Evolutionary conservation across 2,329 filamentous ascomycete genomes (phyloP).

Genomic region (Domatiomyces catenatus): DNA sequence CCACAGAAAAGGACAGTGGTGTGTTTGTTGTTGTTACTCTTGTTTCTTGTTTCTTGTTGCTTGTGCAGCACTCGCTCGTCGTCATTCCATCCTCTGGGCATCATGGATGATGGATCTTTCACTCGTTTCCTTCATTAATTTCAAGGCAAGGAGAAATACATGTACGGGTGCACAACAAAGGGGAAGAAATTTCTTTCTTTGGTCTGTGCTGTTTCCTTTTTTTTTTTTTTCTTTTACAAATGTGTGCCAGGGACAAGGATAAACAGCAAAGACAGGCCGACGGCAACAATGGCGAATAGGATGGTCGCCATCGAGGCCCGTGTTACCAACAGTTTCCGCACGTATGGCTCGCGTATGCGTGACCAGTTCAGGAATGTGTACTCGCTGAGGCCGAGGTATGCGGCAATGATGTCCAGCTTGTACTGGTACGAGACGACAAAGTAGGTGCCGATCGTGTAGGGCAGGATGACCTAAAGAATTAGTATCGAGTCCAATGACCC

Average conservation of each 20-base stretch:
- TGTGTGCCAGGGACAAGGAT: slow-evolving; percentile 76
- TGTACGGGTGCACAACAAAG: not conserved
- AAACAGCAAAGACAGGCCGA: slow-evolving; percentile 75
- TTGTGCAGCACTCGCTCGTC: not conserved
- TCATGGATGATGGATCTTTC: not conserved
- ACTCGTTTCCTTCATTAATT: not conserved
- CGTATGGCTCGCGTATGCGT: slow-evolving; percentile 75
- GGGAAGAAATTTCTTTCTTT: too few relatives aligned
- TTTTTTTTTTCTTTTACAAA: slow-evolving; percentile 18
- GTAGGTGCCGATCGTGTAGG: slow-evolving; percentile 84
- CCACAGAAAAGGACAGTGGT: not conserved
- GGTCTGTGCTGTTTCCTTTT: not conserved
- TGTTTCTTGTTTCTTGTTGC: too few relatives aligned
- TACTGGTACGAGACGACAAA: slow-evolving; percentile 85
- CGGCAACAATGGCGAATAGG: slow-evolving; percentile 60
- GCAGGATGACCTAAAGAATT: slow-evolving; percentile 52
- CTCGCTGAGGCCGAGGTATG: slow-evolving; percentile 78
- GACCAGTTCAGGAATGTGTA: slow-evolving; percentile 92
- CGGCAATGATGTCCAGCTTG: slow-evolving; percentile 81
- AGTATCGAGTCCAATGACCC: slow-evolving; percentile 1
- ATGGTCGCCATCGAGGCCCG: slow-evolving; percentile 67
- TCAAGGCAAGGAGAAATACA: not conserved
- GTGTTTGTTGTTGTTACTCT: not conserved
- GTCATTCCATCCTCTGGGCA: not conserved
- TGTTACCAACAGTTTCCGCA: slow-evolving; percentile 69